These are phyloP conservation scores for Cercospora zeina DNA, from an alignment of 2,329 filamentous ascomycete genomes.

Conservation along the genomic window DNA sequence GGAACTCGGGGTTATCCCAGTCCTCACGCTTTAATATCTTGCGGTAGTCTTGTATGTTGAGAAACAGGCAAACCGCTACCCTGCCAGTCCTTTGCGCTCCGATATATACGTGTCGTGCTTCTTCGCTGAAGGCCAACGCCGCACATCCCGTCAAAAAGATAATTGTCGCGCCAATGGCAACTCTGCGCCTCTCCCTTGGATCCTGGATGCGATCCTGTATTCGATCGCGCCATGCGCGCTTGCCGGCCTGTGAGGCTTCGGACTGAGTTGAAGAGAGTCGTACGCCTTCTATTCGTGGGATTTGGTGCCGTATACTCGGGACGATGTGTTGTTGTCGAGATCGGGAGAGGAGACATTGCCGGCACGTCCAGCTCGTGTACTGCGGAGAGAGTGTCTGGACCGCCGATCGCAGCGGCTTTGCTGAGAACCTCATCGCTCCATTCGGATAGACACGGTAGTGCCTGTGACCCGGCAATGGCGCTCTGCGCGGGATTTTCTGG, in stretches of 20 bases:
- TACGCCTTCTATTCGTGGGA: not conserved
- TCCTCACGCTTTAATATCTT: slow-evolving; percentile 71
- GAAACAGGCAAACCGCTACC: slow-evolving; percentile 70
- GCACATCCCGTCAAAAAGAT: slow-evolving; percentile 41
- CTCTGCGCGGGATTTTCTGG: not conserved
- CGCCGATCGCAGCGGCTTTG: slow-evolving; percentile 25
- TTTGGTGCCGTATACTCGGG: slow-evolving; percentile 5
- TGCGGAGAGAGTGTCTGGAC: slow-evolving; percentile 15
- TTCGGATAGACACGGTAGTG: slow-evolving; percentile 8
- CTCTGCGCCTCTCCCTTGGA: slow-evolving; percentile 31
- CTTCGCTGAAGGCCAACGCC: slow-evolving; percentile 57
- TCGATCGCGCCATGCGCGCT: slow-evolving; percentile 36
- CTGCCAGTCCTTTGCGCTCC: slow-evolving; percentile 75
- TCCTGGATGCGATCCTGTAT: slow-evolving; percentile 26
- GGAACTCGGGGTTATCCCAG: slow-evolving; percentile 62
- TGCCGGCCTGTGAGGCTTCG: slow-evolving; percentile 31
- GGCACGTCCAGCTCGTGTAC: slow-evolving; percentile 28
- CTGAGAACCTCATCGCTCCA: slow-evolving; percentile 33
- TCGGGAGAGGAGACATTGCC: slow-evolving; percentile 29
- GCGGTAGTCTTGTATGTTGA: slow-evolving; percentile 89
- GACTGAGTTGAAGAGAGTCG: slow-evolving; percentile 11
- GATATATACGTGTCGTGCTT: slow-evolving; percentile 74
- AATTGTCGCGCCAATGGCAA: slow-evolving; percentile 37
- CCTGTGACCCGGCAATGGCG: slow-evolving; percentile 15
- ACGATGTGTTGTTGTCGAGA: slow-evolving; percentile 15